These are phyloP conservation scores for Ilyonectria destructans DNA, from an alignment of 2,329 filamentous ascomycete genomes.

Conservation along the genomic window DNA sequence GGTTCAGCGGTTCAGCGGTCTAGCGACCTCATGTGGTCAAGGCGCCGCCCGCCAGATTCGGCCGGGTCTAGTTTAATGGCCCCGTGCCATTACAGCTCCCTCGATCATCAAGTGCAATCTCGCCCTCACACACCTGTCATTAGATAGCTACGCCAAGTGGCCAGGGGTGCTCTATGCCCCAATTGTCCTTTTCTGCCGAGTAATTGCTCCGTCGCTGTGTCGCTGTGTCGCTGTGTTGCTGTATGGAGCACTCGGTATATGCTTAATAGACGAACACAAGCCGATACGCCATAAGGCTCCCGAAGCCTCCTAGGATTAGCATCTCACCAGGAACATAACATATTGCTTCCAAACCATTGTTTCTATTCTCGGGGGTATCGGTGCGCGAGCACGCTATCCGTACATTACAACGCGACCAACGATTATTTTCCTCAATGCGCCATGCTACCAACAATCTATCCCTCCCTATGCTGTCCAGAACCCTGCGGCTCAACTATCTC, in stretches of 20 bases:
- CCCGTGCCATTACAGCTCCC: constrained; percentile 2
- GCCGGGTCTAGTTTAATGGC: constrained; percentile 16
- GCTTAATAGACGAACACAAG: too few relatives aligned
- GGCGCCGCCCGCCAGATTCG: constrained; percentile 4
- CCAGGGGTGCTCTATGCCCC: not conserved
- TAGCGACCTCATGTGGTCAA: not conserved
- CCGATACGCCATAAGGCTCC: not conserved
- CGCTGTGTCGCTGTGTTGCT: too few relatives aligned
- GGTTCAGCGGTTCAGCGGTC: not conserved
- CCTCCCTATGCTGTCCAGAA: constrained; percentile 19
- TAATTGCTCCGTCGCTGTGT: not conserved
- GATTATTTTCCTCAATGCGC: constrained; percentile 33
- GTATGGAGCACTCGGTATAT: not conserved
- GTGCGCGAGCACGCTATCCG: constrained; percentile 30
- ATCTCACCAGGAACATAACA: not conserved
- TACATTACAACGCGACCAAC: constrained; percentile 28
- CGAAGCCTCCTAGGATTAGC: not conserved
- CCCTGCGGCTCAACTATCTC: constrained; percentile 40
- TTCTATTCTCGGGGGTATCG: constrained; percentile 40
- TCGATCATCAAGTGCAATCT: not conserved
- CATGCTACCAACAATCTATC: constrained; percentile 41
- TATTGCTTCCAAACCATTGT: not conserved
- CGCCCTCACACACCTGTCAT: not conserved
- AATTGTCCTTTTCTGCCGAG: not conserved
- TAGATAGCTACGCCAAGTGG: not conserved